These are phyloP conservation scores for Nyctanthes arbortristis DNA, from an alignment of 257 asterid species.

Conservation along the genomic window DNA sequence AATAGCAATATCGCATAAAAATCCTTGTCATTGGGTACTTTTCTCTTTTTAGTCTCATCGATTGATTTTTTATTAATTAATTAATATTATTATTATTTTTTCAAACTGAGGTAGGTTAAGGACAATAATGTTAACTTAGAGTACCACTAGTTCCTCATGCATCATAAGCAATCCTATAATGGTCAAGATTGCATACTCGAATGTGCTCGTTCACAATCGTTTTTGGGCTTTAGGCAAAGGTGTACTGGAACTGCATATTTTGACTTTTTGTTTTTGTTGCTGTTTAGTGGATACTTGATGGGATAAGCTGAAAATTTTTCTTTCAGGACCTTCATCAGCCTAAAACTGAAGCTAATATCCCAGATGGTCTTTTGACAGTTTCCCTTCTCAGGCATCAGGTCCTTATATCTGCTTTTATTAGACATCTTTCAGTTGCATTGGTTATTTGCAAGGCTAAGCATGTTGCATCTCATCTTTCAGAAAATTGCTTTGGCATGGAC, in stretches of 20 bases:
- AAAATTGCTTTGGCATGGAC: constrained; percentile 96
- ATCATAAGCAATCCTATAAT: neutral
- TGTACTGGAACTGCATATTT: neutral
- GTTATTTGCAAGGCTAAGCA: constrained; percentile 26
- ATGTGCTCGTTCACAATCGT: neutral
- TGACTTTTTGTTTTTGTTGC: neutral
- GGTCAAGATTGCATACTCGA: neutral
- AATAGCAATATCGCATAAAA: no score
- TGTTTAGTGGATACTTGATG: neutral
- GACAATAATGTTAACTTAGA: neutral
- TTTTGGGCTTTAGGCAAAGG: neutral
- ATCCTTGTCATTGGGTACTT: no score
- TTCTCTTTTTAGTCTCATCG: no score
- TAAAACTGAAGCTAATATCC: constrained; percentile 51
- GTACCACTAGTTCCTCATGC: neutral
- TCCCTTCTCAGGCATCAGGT: constrained; percentile 99
- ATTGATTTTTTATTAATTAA: no score
- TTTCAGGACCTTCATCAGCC: constrained; percentile 81
- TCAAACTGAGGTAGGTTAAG: neutral
- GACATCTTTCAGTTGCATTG: constrained; percentile 27
- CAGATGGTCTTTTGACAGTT: constrained; percentile 79
- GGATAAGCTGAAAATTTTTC: constrained; percentile 1
- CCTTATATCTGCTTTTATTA: constrained; percentile 27
- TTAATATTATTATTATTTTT: no score
- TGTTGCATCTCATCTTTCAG: constrained; percentile 43